Base-by-base conservation (phyloP, 2,329 filamentous ascomycete genomes). In the Fusarium scirpi region DNA sequence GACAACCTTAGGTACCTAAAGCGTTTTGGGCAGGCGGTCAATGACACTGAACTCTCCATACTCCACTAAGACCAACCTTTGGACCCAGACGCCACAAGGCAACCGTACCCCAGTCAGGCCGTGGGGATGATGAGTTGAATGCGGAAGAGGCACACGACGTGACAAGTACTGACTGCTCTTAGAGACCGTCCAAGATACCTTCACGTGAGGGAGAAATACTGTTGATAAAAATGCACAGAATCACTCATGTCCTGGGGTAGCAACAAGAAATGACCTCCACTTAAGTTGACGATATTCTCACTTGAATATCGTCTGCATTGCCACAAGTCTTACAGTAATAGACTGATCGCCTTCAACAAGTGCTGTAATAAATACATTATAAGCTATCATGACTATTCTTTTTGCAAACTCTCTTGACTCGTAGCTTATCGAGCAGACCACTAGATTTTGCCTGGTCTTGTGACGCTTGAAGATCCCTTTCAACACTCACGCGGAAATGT, bases 71-170 rank as follows among this genome's bases (percentile, higher is more conserved):
- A 53, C 49, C n/a, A 38, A 52, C 32, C 32, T 25, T 40, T 38
- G 22, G 24, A 30, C 46, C 24, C 52, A 67, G 64, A 56, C 69
- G 73, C 65, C 65, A 73, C 64, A 65, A 65, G 67, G 62, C 69
- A 72, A 25, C 54, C 30, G 44, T 51, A 53, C 34, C 34, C 34
- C 34, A 38, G 34, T 38, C 18, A 38, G 49, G 58, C 49, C 52
- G 62, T 54, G 59, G 57, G 58, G 34, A 38, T 38, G 34, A 38
- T 38, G 34, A 38, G 53, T 56, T 66, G 47, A 38, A 65, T 55
- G 55, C 29, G 54, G 44, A 68, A 69, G 53, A 65, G 68, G 64
- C 68, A 71, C 68, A 71, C 60, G 68, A 71, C 59, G 63, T 46
- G 38, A n/a, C 5, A 71, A 44, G 68, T 71, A 71, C 56, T 45